phyloP scores from a whole-genome alignment of 345 rosid species.

The Bruguiera gymnorhiza region DNA sequence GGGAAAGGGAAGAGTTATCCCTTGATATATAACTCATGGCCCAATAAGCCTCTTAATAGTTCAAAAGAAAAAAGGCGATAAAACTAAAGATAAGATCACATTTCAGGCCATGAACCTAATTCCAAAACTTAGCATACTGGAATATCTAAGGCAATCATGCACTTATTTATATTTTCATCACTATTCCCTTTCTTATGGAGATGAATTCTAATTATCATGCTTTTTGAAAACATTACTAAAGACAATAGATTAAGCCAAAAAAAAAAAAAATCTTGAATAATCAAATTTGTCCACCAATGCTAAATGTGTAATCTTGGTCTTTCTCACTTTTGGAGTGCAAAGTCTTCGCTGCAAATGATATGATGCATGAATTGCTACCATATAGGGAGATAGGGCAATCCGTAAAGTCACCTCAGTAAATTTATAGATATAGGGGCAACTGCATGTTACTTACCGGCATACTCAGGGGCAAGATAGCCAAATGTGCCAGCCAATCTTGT shows the following conservation, averaged over 20 bases:
- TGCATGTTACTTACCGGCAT: conserved; percentile 20
- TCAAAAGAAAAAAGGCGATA: too few relatives aligned
- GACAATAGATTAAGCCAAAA: neutral
- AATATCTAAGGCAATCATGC: too few relatives aligned
- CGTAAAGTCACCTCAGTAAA: too few relatives aligned
- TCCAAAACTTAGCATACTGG: too few relatives aligned
- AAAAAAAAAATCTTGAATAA: neutral
- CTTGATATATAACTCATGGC: too few relatives aligned
- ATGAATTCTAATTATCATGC: neutral
- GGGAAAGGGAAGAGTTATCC: too few relatives aligned
- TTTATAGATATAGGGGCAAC: neutral
- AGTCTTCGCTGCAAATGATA: neutral
- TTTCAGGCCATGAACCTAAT: too few relatives aligned
- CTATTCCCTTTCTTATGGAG: too few relatives aligned
- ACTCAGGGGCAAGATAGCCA: conserved; percentile 34
- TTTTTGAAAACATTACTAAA: neutral
- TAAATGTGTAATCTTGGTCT: neutral
- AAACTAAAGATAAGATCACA: too few relatives aligned
- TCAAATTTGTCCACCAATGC: neutral
- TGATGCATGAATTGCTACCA: neutral
- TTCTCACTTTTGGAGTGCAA: neutral
- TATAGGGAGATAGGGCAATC: neutral
- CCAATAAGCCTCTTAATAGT: too few relatives aligned
- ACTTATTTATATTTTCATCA: too few relatives aligned
- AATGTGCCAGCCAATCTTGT: conserved; percentile 28